These are phyloP conservation scores for Cinnamomum micranthum DNA, from an alignment of 164 flowering plant species.

Conservation along the genomic window DNA sequence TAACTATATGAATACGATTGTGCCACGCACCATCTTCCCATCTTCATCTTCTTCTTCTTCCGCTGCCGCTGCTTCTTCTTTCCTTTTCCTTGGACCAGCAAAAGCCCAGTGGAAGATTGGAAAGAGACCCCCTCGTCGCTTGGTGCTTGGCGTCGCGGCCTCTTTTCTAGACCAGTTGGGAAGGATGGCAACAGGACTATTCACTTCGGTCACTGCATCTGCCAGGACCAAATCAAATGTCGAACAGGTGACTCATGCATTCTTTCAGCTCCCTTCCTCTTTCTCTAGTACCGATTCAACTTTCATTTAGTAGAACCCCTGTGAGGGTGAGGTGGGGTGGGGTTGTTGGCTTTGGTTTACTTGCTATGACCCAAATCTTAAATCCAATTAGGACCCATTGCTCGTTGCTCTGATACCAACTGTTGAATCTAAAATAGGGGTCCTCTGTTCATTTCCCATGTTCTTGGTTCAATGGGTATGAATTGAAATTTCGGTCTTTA, in stretches of 20 bases:
- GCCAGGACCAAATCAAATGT: slow-evolving; percentile 48
- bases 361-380: too few species aligned
- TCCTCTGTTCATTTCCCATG: too few species aligned
- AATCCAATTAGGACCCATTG: too few species aligned
- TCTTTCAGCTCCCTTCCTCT: not conserved
- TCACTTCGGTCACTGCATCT: slow-evolving; percentile 52
- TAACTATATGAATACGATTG: too few species aligned
- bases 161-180: slow-evolving; percentile 47
- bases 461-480: too few species aligned
- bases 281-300: not conserved
- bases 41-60: not conserved
- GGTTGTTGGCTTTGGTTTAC: not conserved
- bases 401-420: too few species aligned
- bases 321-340: not conserved
- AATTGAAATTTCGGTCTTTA: too few species aligned
- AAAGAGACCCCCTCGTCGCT: slow-evolving; percentile 32
- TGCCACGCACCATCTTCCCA: not conserved
- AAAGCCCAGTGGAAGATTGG: not conserved
- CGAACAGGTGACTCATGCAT: slow-evolving; percentile 47
- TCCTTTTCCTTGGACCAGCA: not conserved
- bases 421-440: too few species aligned
- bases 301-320: too few species aligned
- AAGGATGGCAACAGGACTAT: slow-evolving; percentile 36
- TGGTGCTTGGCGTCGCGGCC: slow-evolving; percentile 54
- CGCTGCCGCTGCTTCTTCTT: not conserved